phyloP scores from a whole-genome alignment of 768 basidiomycete species.

The Coprinopsis marcescibilis region DNA sequence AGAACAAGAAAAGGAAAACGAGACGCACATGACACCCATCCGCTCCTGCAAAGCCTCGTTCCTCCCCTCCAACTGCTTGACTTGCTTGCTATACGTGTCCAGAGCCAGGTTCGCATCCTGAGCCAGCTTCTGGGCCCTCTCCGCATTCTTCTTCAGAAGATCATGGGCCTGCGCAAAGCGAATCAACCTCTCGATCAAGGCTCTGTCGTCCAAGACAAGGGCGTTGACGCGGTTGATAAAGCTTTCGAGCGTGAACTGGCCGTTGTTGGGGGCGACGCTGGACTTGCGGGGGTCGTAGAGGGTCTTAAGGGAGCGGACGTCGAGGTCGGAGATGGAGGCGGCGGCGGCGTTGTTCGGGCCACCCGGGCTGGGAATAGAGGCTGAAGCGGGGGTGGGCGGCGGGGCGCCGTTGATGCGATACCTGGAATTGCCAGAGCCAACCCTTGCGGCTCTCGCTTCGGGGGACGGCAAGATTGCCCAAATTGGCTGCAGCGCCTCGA shows the following conservation, averaged over 20 bases:
- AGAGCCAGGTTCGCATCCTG: constrained; percentile 74
- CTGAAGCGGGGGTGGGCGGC: too few relatives aligned
- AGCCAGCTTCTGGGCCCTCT: constrained; percentile 85
- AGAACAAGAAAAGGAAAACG: constrained; percentile 9
- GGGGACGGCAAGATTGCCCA: constrained; percentile 84
- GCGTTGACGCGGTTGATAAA: constrained; percentile 76
- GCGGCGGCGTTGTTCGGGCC: constrained; percentile 8
- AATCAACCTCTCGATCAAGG: constrained; percentile 77
- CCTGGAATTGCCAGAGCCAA: too few relatives aligned
- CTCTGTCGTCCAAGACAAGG: constrained; percentile 75
- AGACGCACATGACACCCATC: constrained; percentile 52
- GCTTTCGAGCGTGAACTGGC: constrained; percentile 66
- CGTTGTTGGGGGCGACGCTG: constrained; percentile 18
- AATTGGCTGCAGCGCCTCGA: constrained; percentile 60
- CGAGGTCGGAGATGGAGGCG: constrained; percentile 72
- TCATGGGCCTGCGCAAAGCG: constrained; percentile 89
- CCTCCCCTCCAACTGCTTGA: constrained; percentile 72
- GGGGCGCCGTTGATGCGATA: too few relatives aligned
- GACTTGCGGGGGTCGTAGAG: constrained; percentile 51
- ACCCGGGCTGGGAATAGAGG: constrained; percentile 23
- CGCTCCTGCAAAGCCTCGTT: constrained; percentile 47
- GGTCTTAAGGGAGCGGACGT: constrained; percentile 79
- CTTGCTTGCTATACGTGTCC: constrained; percentile 89
- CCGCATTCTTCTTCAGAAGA: constrained; percentile 86
- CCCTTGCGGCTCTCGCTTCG: constrained; percentile 69